These are phyloP conservation scores for Leishmania mexicana DNA, from an alignment of 208 protist genomes.

Conservation along the genomic window DNA sequence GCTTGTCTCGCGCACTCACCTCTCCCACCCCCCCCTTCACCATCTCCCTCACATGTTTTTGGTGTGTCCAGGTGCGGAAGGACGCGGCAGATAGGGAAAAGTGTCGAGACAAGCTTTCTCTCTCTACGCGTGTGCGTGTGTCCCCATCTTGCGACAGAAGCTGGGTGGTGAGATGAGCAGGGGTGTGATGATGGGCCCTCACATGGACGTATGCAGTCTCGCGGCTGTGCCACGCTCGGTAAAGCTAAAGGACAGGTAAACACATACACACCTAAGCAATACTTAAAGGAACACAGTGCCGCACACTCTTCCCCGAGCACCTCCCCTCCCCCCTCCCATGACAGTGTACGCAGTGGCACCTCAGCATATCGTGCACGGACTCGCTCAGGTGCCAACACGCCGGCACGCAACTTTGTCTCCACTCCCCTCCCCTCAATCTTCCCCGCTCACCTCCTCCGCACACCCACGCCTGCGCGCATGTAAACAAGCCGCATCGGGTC, in stretches of 20 bases:
- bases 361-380: not conserved
- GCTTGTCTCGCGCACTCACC: not conserved
- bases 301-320: not conserved
- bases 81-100: not conserved
- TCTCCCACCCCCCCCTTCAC: not conserved
- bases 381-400: not conserved
- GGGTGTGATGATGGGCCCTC: not conserved
- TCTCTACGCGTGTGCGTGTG: not conserved
- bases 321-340: not conserved
- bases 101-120: not conserved
- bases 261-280: slow-evolving; percentile 5
- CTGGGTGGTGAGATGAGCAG: not conserved
- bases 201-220: not conserved
- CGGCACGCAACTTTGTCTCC: not conserved
- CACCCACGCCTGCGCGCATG: not conserved
- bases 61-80: not conserved
- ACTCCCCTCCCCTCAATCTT: not conserved
- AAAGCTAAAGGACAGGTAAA: not conserved
- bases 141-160: not conserved
- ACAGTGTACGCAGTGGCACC: not conserved
- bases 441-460: not conserved
- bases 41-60: not conserved
- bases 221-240: not conserved
- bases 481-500: not conserved
- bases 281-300: not conserved